phyloP scores from a whole-genome alignment of 345 rosid genomes.

The Hirschfeldia incana region DNA sequence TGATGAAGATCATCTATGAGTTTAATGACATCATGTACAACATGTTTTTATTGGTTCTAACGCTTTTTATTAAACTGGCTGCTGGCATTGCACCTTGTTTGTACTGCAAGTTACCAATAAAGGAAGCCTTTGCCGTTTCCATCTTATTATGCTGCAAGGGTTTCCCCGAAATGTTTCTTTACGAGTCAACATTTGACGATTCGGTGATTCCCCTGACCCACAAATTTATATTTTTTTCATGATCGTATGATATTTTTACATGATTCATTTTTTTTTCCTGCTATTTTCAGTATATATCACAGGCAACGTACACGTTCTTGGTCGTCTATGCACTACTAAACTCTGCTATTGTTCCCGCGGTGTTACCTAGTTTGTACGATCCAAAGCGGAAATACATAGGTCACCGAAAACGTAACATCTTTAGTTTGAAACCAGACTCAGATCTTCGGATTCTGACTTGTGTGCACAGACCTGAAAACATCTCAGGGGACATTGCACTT shows the following conservation, averaged over 20 bases:
- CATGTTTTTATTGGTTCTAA: neutral
- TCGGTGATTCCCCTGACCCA: neutral
- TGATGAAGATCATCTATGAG: neutral
- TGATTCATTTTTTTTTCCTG: neutral
- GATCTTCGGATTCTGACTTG: conserved; percentile 48
- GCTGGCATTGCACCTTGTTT: conserved; percentile 18
- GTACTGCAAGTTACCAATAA: conserved; percentile 28
- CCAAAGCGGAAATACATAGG: conserved; percentile 28
- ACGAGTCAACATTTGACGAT: conserved; percentile 6
- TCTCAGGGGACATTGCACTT: conserved; percentile 21
- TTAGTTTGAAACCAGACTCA: conserved; percentile 20
- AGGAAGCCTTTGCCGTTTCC: conserved; percentile 10
- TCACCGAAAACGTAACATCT: conserved; percentile 14
- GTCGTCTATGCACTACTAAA: neutral
- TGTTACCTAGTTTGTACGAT: conserved; percentile 1
- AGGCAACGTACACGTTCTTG: conserved; percentile 20
- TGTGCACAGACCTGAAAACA: conserved; percentile 47
- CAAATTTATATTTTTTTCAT: neutral
- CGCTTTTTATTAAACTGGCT: neutral
- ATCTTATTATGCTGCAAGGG: conserved; percentile 20
- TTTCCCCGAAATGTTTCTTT: conserved; percentile 14
- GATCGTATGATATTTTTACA: neutral
- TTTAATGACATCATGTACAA: conserved; percentile 8
- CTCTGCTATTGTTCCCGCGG: conserved; percentile 17
- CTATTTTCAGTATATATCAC: conserved; percentile 15